phyloP scores from a whole-genome alignment of 2,329 filamentous ascomycete species.

The Raffaelea ambrosiae region DNA sequence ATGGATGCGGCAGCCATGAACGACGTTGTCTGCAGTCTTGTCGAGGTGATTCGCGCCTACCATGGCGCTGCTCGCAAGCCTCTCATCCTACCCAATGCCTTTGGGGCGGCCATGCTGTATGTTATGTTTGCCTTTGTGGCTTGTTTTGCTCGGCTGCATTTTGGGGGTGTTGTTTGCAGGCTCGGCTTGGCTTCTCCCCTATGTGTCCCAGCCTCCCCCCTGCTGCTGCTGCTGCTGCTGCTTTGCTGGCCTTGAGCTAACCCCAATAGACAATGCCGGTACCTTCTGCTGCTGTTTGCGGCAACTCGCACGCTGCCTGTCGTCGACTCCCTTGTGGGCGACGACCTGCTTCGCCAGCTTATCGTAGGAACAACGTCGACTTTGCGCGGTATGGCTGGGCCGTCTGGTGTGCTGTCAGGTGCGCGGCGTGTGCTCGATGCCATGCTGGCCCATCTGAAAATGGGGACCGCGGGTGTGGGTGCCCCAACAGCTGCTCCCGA shows the following conservation, averaged over 20 bases:
- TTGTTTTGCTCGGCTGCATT: too few relatives aligned
- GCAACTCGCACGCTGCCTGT: constrained; percentile 5
- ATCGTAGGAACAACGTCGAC: constrained; percentile 5
- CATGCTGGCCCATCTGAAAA: not conserved
- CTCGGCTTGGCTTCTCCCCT: not conserved
- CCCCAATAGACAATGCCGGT: constrained; percentile 12
- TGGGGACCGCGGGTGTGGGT: not conserved
- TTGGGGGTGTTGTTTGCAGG: too few relatives aligned
- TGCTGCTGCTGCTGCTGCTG: not conserved
- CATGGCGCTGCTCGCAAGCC: constrained; percentile 5
- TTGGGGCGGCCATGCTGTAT: constrained; percentile 10
- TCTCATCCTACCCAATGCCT: constrained; percentile 10
- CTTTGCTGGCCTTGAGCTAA: not conserved
- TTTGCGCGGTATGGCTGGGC: constrained; percentile 2
- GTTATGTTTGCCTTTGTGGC: not conserved
- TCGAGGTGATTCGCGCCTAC: constrained; percentile 9
- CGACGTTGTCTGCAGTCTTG: constrained; percentile 5
- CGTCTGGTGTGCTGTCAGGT: constrained; percentile 6
- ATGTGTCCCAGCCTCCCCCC: not conserved
- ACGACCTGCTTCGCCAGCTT: constrained; percentile 6
- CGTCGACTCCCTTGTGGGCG: not conserved
- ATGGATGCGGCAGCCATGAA: not conserved
- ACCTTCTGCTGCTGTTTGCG: constrained; percentile 11
- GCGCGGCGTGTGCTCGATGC: constrained; percentile 6
- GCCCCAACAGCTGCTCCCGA: not conserved